Evolutionary conservation across 345 rosid genomes (phyloP), one percentile per base, ranked within the genome.

Genomic region (Carallia brachiata): DNA sequence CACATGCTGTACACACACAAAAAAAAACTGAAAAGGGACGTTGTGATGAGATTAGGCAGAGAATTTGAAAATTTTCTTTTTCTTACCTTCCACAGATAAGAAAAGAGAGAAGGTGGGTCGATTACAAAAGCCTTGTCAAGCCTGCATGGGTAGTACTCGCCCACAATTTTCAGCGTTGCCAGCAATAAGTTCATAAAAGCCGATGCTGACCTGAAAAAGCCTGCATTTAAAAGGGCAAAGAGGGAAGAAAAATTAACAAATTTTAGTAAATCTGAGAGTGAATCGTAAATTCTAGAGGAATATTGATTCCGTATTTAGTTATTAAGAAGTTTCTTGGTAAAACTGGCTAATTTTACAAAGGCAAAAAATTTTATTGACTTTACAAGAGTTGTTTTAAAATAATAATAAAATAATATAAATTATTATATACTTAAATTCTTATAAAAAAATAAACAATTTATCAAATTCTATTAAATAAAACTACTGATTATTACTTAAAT

Each of bases 171-270:
- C 83, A 92, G 87, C n/a, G 96, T 72, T 64, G 92, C 86, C 74
- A 92, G 74, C 73, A 92, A 71, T 47, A 84, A 62, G 79, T 90
- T 95, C 84, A 86, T 85, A 74, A 92, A 92, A 81, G 97, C 85
- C 54, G 99, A 87, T 32, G 94, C 97, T 44, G 98, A 95, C 82
- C 97, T 89, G 96, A 85, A 89, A 85, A 92, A 84, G 86, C 97
- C 99, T 95, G 97, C 73, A 44, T 44, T 44, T 12, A 12, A 10
- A 44, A 44, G 50, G 50, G 50, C 50, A 44, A 72, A 50, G 10
- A 16, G 10, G 9, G 3, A 30, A 4, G 7, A 7, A 44, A 44
- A 1, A 32, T 72, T 90, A 85, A 71, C 88, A 90, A 71, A 92
- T n/a, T n/a, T n/a, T n/a, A n/a, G n/a, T n/a, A n/a, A n/a, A n/a